Conservation (phyloP, 2,329 filamentous ascomycete genomes). For the Talaromyces islandicus region DNA sequence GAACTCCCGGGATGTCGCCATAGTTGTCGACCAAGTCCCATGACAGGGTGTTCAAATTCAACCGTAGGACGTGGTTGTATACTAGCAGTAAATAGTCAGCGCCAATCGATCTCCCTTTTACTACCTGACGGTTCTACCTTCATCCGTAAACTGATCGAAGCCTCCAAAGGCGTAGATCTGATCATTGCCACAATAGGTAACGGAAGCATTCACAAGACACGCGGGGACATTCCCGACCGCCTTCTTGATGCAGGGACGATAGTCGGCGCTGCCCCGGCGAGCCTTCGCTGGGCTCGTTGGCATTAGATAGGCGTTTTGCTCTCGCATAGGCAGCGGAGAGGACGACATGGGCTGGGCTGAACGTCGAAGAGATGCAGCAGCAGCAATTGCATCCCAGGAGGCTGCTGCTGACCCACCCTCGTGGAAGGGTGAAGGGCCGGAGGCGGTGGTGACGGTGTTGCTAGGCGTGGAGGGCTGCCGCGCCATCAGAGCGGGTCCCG, state of each 20-base stretch:
- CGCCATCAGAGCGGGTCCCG: constrained; percentile 23
- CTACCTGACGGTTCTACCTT: constrained; percentile 49
- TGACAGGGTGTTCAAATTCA: constrained; percentile 81
- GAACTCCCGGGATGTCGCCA: constrained; percentile 91
- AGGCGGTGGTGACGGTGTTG: constrained; percentile 14
- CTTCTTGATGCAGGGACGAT: constrained; percentile 76
- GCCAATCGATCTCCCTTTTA: neutral
- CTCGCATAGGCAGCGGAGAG: constrained; percentile 40
- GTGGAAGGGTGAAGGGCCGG: constrained; percentile 22
- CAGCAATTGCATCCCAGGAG: constrained; percentile 15
- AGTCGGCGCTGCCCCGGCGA: constrained; percentile 59
- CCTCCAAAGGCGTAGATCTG: constrained; percentile 97
- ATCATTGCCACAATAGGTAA: constrained; percentile 97
- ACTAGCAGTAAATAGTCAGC: constrained; percentile 42
- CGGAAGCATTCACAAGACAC: constrained; percentile 94
- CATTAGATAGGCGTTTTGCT: constrained; percentile 79
- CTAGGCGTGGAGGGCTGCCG: constrained; percentile 19
- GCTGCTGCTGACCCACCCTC: constrained; percentile 21
- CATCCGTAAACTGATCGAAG: constrained; percentile 97
- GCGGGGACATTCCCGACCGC: constrained; percentile 77
- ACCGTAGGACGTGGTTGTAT: constrained; percentile 90
- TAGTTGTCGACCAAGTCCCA: constrained; percentile 98
- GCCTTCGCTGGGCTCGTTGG: constrained; percentile 72
- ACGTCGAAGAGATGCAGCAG: constrained; percentile 20
- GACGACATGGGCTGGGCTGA: constrained; percentile 19